Percentiles rank a stretch among this genome's conserved stretches.
Evolutionary conservation across 2,329 filamentous ascomycete species (phyloP).

Genomic region (Monosporascus sp.): DNA sequence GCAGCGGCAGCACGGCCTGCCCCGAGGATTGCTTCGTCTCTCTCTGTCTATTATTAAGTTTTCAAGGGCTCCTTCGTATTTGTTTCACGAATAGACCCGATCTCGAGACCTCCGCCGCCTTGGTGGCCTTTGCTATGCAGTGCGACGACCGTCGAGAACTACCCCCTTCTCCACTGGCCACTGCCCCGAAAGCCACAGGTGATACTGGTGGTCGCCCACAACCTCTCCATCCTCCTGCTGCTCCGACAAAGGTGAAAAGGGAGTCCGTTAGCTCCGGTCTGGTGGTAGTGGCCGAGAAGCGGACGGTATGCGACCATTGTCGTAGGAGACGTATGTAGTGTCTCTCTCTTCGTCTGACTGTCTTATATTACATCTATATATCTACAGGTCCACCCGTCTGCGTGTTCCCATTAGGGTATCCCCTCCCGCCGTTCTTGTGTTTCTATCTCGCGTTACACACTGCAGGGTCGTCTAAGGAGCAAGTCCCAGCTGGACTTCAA

Average conservation of each 20-base stretch:
- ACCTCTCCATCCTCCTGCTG: background rate
- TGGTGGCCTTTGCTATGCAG: constrained; percentile 3
- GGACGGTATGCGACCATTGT: constrained; percentile 42
- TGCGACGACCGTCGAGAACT: constrained; percentile 1
- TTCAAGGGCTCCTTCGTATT: too few species aligned
- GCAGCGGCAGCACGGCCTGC: too few species aligned
- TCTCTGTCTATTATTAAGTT: too few species aligned
- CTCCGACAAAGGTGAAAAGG: background rate
- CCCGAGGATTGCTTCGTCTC: too few species aligned
- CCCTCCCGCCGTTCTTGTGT: background rate
- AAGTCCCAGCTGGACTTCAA: too few species aligned
- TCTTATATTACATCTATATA: background rate
- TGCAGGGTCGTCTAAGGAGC: background rate
- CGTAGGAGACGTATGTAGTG: constrained; percentile 34
- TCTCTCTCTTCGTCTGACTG: background rate
- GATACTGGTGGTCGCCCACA: background rate
- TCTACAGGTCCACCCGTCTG: background rate
- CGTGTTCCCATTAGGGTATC: background rate
- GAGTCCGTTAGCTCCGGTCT: background rate
- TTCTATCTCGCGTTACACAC: background rate
- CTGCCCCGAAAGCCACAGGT: background rate
- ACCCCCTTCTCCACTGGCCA: background rate
- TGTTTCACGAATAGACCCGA: too few species aligned
- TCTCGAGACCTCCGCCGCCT: background rate
- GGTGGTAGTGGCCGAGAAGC: constrained; percentile 16